phyloP scores from a whole-genome alignment of 2,329 filamentous ascomycete genomes.

The Cladophialophora chaetospira region DNA sequence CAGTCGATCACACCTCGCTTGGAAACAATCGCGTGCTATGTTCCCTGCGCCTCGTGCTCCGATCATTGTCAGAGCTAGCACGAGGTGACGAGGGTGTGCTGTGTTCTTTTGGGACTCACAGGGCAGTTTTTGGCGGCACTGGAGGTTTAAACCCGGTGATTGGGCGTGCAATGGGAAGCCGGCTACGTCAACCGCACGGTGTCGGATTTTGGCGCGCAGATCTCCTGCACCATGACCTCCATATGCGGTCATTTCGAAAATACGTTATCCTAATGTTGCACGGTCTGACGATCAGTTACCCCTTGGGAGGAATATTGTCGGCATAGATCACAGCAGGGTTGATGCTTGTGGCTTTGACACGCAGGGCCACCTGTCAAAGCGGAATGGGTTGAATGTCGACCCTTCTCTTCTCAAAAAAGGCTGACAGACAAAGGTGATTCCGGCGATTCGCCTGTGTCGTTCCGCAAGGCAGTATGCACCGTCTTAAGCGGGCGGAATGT shows the following conservation, averaged over 20 bases:
- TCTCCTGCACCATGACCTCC: slow-evolving; percentile 17
- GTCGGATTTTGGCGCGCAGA: slow-evolving; percentile 5
- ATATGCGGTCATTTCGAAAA: slow-evolving; percentile 3
- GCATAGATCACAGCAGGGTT: slow-evolving; percentile 14
- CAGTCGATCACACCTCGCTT: slow-evolving; percentile 10
- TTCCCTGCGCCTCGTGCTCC: neutral
- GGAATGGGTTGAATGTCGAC: neutral
- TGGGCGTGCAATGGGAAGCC: neutral
- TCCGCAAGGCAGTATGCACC: too few relatives aligned
- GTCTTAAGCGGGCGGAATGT: too few relatives aligned
- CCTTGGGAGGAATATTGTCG: neutral
- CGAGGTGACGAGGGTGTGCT: neutral
- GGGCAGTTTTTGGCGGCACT: neutral
- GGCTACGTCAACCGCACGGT: slow-evolving; percentile 13
- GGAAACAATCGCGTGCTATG: neutral
- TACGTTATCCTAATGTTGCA: neutral
- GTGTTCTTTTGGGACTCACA: neutral
- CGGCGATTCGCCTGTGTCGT: neutral
- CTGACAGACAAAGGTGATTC: neutral
- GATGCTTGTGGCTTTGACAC: slow-evolving; percentile 19
- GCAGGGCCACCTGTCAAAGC: neutral
- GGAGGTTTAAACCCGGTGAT: slow-evolving; percentile 1
- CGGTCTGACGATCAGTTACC: slow-evolving; percentile 8
- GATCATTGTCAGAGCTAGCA: neutral
- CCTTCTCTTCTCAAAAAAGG: neutral